Percentiles rank a stretch among this genome's conserved stretches.
Evolutionary conservation across 352 stramenopile genomes (phyloP).

Genomic region (Blastocystis sp.): DNA sequence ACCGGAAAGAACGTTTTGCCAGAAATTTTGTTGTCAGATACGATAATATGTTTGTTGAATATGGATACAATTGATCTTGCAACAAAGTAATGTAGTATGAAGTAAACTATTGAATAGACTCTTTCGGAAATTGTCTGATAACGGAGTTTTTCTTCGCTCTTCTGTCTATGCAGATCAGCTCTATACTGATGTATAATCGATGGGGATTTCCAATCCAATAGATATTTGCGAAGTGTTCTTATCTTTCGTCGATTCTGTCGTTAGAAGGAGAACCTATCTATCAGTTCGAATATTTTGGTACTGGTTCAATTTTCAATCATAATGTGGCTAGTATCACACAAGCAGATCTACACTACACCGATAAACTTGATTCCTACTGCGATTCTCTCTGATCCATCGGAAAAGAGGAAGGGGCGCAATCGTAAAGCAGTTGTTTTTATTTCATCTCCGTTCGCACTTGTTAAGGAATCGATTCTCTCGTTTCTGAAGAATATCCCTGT

Average conservation of each 20-base stretch:
- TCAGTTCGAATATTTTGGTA: slow-evolving; percentile 37
- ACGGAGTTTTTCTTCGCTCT: neutral
- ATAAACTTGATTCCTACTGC: neutral
- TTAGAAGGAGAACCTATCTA: slow-evolving; percentile 22
- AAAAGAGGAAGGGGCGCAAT: neutral
- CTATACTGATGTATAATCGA: neutral
- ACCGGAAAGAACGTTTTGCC: slow-evolving; percentile 33
- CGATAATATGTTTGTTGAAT: neutral
- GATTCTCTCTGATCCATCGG: neutral
- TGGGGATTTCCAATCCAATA: neutral
- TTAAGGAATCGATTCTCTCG: neutral
- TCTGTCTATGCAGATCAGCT: slow-evolving; percentile 21
- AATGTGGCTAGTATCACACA: neutral
- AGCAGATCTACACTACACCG: neutral
- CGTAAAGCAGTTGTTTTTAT: neutral
- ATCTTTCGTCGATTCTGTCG: slow-evolving; percentile 25
- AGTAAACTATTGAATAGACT: neutral
- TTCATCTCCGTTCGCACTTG: slow-evolving; percentile 7
- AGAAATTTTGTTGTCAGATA: slow-evolving; percentile 59
- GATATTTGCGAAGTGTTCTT: slow-evolving; percentile 23
- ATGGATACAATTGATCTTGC: slow-evolving; percentile 33
- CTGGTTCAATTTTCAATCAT: neutral
- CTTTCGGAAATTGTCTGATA: slow-evolving; percentile 5
- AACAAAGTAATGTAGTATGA: neutral
- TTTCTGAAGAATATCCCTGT: neutral